Base-by-base conservation (phyloP, 208 protist species). In the Crithidia fasciculata region DNA sequence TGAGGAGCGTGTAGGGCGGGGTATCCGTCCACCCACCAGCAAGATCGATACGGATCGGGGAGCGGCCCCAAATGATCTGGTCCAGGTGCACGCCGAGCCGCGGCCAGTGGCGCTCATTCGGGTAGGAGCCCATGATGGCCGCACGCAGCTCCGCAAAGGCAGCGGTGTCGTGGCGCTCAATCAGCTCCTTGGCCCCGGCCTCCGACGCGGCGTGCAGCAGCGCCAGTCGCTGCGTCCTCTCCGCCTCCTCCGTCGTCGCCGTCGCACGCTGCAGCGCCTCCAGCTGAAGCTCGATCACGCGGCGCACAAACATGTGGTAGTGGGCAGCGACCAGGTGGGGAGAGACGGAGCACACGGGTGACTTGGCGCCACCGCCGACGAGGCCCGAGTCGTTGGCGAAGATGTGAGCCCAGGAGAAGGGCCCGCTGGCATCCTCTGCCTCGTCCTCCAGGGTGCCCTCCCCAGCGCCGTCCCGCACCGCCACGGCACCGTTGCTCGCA, bases 21-120 rank as follows among this genome's bases (percentile, higher is more conserved):
- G 88, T 91, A 72, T 91, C 88, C 0, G 86, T 88, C 88, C 88
- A 93, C 41, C 78, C 88, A 8, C 88, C 83, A 15, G 81, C 72
- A 6, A 93, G 10, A 57, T 93, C 88, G 19, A 93, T 76, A 13
- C 88, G 85, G 3, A 82, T 78, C 8, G 88, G 85, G 36, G 71
- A 73, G 50, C 82, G 78, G 45, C 66, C 80, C 82, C 79, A 85
- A 53, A 90, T 77, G 19, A 88, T 78, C 56, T 88, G 80, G 44
- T 88, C 81, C 13, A 80, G 68, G 37, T 79, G 72, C 43, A 85
- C 72, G 9, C 71, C 50, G 16, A 80, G 47, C 19, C 52, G 43
- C 28, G 85, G 85, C 7, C 7, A 44, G 49, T 76, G 52, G n/a
- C 59, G 67, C 53, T 72, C 72, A 16, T 70, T 65, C 13, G 64